phyloP scores from a whole-genome alignment of 202 grass and related monocot species.

The Elaeis oleifera region DNA sequence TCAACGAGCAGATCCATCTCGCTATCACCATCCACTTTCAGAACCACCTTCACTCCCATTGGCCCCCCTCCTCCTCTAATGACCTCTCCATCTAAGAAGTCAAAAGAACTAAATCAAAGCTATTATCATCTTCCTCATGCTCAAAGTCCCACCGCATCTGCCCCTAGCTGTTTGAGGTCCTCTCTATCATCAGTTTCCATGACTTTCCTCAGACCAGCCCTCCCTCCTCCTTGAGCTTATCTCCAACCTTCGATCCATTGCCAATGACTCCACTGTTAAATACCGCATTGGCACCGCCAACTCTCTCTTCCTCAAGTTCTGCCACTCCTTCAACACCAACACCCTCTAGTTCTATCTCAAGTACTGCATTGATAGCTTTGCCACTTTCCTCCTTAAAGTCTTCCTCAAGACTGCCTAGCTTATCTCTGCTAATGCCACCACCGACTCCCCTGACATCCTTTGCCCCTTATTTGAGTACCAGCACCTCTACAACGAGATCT shows the following conservation, averaged over 20 bases:
- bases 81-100: constrained; percentile 29
- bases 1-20: constrained; percentile 53
- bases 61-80: constrained; percentile 25
- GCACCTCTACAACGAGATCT: constrained; percentile 72
- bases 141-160: constrained; percentile 58
- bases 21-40: constrained; percentile 75
- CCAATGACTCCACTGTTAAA: constrained; percentile 50
- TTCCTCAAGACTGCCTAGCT: constrained; percentile 57
- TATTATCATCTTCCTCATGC: constrained; percentile 70
- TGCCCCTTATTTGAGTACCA: constrained; percentile 61
- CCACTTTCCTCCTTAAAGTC: constrained; percentile 64
- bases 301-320: constrained; percentile 77
- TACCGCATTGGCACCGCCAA: constrained; percentile 45
- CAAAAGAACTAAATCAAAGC: constrained; percentile 67
- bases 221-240: constrained; percentile 78
- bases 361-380: constrained; percentile 78
- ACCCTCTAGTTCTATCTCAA: constrained; percentile 80
- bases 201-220: constrained; percentile 75
- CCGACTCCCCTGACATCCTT: constrained; percentile 30
- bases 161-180: constrained; percentile 63
- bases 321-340: constrained; percentile 67
- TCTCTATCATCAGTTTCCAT: constrained; percentile 51
- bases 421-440: constrained; percentile 24
- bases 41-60: constrained; percentile 61
- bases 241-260: constrained; percentile 40